Evolutionary conservation across 208 protist species (phyloP), one percentile per base, ranked within the genome.

Genomic region (Leishmania tarentolae): DNA sequence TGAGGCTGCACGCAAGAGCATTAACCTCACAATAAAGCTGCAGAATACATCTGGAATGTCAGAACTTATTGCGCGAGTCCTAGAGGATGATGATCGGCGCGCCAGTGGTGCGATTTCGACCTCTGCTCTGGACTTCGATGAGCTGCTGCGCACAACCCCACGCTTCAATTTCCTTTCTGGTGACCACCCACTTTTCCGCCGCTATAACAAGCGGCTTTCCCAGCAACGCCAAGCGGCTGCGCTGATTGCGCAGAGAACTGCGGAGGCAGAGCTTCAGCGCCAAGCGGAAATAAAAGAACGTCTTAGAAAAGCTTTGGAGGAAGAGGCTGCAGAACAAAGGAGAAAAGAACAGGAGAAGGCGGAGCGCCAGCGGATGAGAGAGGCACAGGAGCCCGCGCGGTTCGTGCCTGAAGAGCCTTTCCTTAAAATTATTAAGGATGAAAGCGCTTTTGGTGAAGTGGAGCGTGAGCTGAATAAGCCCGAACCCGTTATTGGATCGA

Each of bases 111-210:
- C 56, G 19, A 85, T 85, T 65, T 53, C 15, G 2, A 57, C 53
- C 11, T 85, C 82, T 6, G 13, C 56, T 28, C 76, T 94, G 28
- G 75, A 95, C 73, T 89, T 87, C n/a, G 88, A 95, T 59, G 92
- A 93, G 73, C 86, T 97, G 40, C 69, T 92, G 28, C 84, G 82
- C 59, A 95, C 90, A 13, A 97, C 93, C 17, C 93, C 93, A 37
- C 87, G 93, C n/a, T 97, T 91, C 79, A 90, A 86, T 66, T 97
- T 97, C 89, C 80, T 97, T 19, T 94, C 90, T 0, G 81, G 80
- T 37, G 82, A 90, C 28, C 93, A 97, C 77, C 93, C 93, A 0
- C 79, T 97, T 53, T 97, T 97, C 85, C 79, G 87, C 2, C 86
- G 93, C 8, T 97, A 93, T 80, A 93, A 81, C 63, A 75, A 88